These are phyloP conservation scores for Myxozyma melibiosi DNA, from an alignment of 805 yeast species.

Conservation along the genomic window DNA sequence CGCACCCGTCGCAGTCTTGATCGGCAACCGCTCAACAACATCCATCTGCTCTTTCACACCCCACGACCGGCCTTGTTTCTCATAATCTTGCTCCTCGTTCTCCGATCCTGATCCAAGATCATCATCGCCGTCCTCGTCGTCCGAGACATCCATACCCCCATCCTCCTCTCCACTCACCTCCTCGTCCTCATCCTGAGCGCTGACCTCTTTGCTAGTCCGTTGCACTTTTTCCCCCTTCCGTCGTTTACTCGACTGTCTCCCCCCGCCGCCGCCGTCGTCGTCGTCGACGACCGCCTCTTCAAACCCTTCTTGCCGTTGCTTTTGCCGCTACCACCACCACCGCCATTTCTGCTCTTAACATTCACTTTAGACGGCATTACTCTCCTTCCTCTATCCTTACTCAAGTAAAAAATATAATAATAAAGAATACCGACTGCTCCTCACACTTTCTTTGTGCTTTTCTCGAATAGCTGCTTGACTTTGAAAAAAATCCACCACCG, in stretches of 20 bases:
- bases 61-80: slow-evolving; percentile 64
- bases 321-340: too few relatives aligned
- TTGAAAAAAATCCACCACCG: too few relatives aligned
- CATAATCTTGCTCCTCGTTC: slow-evolving; percentile 80
- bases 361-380: slow-evolving; percentile 1
- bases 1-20: slow-evolving; percentile 69
- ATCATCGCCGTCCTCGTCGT: not conserved
- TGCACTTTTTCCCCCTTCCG: not conserved
- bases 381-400: not conserved
- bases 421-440: too few relatives aligned
- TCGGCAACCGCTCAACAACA: slow-evolving; percentile 73
- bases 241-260: not conserved
- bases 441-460: too few relatives aligned
- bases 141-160: not conserved
- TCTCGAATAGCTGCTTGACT: too few relatives aligned
- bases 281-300: not conserved
- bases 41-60: slow-evolving; percentile 43
- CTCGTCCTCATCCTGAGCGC: not conserved
- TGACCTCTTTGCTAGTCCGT: not conserved
- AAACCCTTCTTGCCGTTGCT: not conserved
- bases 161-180: not conserved
- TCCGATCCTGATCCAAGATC: slow-evolving; percentile 42
- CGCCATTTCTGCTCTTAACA: not conserved
- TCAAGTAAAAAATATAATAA: too few relatives aligned
- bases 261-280: not conserved